These are phyloP conservation scores for Aureobasidium sp. DNA, from an alignment of 2,329 filamentous ascomycete species.

Conservation along the genomic window DNA sequence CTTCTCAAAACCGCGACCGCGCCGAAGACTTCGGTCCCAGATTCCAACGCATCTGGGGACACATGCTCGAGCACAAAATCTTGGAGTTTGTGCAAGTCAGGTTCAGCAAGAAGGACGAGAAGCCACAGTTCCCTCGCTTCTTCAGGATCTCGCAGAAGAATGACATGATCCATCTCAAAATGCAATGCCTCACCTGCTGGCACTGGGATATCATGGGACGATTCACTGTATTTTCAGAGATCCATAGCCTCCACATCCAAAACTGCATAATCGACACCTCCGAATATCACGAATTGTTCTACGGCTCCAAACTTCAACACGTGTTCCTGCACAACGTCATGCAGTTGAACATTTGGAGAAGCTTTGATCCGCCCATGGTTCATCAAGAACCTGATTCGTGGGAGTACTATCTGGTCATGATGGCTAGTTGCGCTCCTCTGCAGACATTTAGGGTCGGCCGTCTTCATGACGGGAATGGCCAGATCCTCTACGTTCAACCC, in stretches of 20 bases:
- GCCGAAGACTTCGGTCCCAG: background rate
- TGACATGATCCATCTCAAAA: background rate
- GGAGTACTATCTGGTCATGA: background rate
- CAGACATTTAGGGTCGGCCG: background rate
- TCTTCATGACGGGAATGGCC: background rate
- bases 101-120: background rate
- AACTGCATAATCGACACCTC: background rate
- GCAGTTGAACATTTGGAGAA: too few species aligned
- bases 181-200: background rate
- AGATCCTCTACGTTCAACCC: background rate
- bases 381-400: too few species aligned
- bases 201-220: background rate
- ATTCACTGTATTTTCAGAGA: background rate
- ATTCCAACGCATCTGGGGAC: background rate
- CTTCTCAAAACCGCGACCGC: background rate
- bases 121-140: background rate
- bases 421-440: background rate
- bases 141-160: background rate
- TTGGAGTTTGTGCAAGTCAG: background rate
- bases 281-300: background rate
- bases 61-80: background rate
- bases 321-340: background rate
- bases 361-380: background rate
- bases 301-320: background rate
- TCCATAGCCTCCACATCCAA: background rate